These are phyloP conservation scores for Eragrostis curvula DNA, from an alignment of 176 grass and related monocot species.

Conservation along the genomic window DNA sequence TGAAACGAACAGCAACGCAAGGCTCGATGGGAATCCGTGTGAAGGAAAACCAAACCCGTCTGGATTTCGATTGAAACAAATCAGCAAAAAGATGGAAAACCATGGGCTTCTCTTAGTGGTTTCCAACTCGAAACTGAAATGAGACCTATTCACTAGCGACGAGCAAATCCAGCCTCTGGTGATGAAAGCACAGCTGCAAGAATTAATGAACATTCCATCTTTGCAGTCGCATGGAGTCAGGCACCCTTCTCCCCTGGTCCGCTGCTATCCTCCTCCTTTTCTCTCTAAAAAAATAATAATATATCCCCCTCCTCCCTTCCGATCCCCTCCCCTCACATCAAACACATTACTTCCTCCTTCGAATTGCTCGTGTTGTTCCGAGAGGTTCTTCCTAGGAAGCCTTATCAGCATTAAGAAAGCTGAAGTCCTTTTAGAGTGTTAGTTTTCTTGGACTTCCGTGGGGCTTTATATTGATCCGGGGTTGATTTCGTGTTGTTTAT, in stretches of 20 bases:
- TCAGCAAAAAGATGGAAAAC: background rate
- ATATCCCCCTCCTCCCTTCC: too few species aligned
- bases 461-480: background rate
- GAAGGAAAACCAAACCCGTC: background rate
- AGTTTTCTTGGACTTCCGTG: conserved; percentile 7
- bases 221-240: background rate
- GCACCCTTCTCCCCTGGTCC: background rate
- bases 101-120: background rate
- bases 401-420: background rate
- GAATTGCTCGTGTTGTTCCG: background rate
- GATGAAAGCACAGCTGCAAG: background rate
- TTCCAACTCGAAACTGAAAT: conserved; percentile 18
- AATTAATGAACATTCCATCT: background rate
- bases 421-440: background rate
- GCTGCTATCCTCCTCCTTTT: too few species aligned
- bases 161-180: background rate
- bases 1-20: background rate
- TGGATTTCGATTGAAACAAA: background rate
- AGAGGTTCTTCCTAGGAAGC: background rate
- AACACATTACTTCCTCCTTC: background rate
- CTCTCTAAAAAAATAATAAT: too few species aligned
- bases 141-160: background rate
- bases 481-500: background rate
- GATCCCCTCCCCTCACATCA: background rate
- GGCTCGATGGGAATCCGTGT: background rate